Evolutionary conservation across 495 filamentous ascomycete species (phyloP).

Genomic region (Penicillium egyptiacum): DNA sequence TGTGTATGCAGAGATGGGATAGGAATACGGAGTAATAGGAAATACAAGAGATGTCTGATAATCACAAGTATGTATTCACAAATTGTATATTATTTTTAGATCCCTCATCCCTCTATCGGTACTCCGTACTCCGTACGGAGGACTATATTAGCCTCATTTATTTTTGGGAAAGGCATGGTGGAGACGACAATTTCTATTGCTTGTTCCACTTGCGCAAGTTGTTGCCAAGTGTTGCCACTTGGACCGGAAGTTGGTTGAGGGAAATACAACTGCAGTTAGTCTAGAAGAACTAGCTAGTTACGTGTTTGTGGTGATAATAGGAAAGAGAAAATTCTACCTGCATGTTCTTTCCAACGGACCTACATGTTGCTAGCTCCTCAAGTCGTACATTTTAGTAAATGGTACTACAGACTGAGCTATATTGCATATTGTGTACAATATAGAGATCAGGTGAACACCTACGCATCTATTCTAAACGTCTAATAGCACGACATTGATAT

Average conservation of each 20-base stretch:
- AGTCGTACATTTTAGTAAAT: too few relatives aligned
- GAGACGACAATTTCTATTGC: background rate
- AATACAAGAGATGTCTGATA: background rate
- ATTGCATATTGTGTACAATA: background rate
- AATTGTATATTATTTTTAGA: background rate
- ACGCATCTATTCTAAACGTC: background rate
- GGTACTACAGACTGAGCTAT: too few relatives aligned
- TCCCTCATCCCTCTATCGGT: background rate
- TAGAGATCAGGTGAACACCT: background rate
- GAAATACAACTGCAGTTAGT: background rate
- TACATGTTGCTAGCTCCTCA: background rate
- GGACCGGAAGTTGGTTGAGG: background rate
- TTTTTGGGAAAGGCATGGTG: background rate
- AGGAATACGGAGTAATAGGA: too few relatives aligned
- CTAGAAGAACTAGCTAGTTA: background rate
- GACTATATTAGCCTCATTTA: background rate
- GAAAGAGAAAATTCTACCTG: background rate
- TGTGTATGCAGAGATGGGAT: too few relatives aligned
- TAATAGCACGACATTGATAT: background rate
- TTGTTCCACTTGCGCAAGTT: background rate
- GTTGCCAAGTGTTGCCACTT: background rate
- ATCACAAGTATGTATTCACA: too few relatives aligned
- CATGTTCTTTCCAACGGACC: background rate
- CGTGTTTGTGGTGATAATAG: too few relatives aligned
- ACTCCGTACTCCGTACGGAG: too few relatives aligned